Percentiles rank a stretch among this genome's conserved stretches.
These are phyloP conservation scores for Globisporangium parvum DNA, from an alignment of 352 stramenopile species.

Conservation along the genomic window DNA sequence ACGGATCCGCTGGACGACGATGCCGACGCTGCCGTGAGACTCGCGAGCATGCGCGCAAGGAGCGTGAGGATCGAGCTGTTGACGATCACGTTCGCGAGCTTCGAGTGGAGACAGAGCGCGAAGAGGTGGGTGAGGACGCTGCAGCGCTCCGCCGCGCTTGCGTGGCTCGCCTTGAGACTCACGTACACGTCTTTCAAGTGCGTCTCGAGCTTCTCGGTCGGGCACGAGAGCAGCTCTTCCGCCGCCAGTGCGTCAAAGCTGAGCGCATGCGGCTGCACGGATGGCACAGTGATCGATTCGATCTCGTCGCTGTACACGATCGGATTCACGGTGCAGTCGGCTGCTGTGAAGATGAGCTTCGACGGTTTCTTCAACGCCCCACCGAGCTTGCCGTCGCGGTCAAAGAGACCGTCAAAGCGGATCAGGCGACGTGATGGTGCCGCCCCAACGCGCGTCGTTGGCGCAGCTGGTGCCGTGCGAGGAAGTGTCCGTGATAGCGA, in stretches of 20 bases:
- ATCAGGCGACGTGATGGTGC: background rate
- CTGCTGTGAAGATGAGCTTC: constrained; percentile 52
- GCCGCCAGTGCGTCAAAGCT: constrained; percentile 32
- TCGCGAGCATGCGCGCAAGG: constrained; percentile 44
- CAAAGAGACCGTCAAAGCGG: constrained; percentile 23
- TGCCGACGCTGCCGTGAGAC: background rate
- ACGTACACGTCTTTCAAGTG: constrained; percentile 77
- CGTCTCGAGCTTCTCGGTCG: constrained; percentile 47
- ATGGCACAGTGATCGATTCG: constrained; percentile 24
- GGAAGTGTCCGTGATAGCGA: constrained; percentile 7
- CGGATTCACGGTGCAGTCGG: constrained; percentile 52
- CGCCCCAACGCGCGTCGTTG: background rate
- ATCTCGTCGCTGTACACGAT: constrained; percentile 56
- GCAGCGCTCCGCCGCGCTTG: constrained; percentile 21
- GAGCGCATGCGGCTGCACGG: constrained; percentile 22
- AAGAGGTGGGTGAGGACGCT: constrained; percentile 61
- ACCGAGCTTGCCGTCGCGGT: constrained; percentile 24
- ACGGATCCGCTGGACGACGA: background rate
- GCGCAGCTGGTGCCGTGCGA: constrained; percentile 24
- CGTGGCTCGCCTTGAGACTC: constrained; percentile 40
- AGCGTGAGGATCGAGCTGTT: constrained; percentile 75
- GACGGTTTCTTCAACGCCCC: constrained; percentile 35
- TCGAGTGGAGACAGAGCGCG: constrained; percentile 37
- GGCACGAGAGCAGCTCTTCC: constrained; percentile 33
- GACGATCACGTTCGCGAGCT: constrained; percentile 74